phyloP scores from a whole-genome alignment of 805 yeast species.

The Sungouiella thailandica region DNA sequence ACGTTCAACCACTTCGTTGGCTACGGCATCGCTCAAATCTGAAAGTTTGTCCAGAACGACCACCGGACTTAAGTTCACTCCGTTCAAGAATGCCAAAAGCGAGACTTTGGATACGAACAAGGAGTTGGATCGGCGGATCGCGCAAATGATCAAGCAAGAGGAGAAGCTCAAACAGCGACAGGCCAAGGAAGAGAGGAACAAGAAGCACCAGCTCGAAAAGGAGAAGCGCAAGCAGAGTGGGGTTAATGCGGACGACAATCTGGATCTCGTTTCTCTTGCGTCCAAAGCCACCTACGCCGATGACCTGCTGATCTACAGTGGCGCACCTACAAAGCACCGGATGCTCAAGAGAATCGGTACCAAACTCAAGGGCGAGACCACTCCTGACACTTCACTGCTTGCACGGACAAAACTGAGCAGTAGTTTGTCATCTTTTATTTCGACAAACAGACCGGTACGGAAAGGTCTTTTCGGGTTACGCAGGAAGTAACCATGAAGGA shows the following conservation, averaged over 20 bases:
- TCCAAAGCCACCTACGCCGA: background rate
- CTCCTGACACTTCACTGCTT: background rate
- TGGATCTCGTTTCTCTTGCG: background rate
- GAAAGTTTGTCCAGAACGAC: background rate
- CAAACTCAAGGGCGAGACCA: background rate
- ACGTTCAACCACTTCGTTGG: constrained; percentile 9
- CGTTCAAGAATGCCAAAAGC: constrained; percentile 24
- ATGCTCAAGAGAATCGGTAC: constrained; percentile 1
- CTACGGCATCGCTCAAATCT: constrained; percentile 5
- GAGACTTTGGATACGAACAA: constrained; percentile 18
- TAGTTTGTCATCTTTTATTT: background rate
- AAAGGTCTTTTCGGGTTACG: constrained; percentile 2
- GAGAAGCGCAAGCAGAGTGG: constrained; percentile 8
- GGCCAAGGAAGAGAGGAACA: constrained; percentile 12
- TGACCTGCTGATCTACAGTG: constrained; percentile 1
- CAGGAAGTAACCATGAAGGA: constrained; percentile 1
- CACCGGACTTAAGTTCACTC: constrained; percentile 16
- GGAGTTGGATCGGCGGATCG: constrained; percentile 29
- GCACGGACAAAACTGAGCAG: constrained; percentile 1
- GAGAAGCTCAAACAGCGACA: constrained; percentile 20
- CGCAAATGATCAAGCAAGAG: constrained; percentile 29
- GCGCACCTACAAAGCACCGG: background rate
- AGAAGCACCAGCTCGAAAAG: constrained; percentile 7
- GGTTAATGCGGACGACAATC: background rate
- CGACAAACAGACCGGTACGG: background rate